These are phyloP conservation scores for Eimeria brunetti DNA, from an alignment of 169 alveolate species.

Conservation along the genomic window DNA sequence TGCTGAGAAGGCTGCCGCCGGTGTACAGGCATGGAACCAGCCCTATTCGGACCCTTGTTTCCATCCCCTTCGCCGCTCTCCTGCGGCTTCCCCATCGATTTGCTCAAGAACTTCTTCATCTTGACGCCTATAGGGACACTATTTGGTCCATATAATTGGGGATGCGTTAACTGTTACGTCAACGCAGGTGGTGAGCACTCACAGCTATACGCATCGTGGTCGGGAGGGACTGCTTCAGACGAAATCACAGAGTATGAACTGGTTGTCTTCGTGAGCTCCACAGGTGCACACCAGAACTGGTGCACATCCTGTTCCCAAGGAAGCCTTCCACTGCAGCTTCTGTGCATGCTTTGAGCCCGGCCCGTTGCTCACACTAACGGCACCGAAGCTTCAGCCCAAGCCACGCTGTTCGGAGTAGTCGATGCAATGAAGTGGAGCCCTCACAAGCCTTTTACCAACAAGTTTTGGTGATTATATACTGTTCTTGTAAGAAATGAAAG, in stretches of 20 bases:
- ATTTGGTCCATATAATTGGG: not conserved
- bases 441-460: not conserved
- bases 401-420: not conserved
- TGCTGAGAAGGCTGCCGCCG: slow-evolving; percentile 35
- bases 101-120: slow-evolving; percentile 47
- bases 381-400: not conserved
- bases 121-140: not conserved
- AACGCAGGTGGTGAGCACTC: not conserved
- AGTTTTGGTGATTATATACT: not conserved
- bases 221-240: not conserved
- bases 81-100: slow-evolving; percentile 10
- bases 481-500: not conserved
- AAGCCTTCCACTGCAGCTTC: not conserved
- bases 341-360: not conserved
- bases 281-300: not conserved
- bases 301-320: not conserved
- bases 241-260: not conserved
- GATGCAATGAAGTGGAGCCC: not conserved
- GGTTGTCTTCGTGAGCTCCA: not conserved
- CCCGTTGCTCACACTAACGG: not conserved
- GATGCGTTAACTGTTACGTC: not conserved
- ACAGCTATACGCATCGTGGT: not conserved
- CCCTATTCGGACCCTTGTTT: not conserved
- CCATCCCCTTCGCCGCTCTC: not conserved
- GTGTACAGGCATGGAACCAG: slow-evolving; percentile 43